A percentile compares a stretch with the other conserved stretches of the same genome.
These are phyloP conservation scores for Coemansia sp. DNA, from an alignment of 192 early-diverging fungal species.

Conservation along the genomic window DNA sequence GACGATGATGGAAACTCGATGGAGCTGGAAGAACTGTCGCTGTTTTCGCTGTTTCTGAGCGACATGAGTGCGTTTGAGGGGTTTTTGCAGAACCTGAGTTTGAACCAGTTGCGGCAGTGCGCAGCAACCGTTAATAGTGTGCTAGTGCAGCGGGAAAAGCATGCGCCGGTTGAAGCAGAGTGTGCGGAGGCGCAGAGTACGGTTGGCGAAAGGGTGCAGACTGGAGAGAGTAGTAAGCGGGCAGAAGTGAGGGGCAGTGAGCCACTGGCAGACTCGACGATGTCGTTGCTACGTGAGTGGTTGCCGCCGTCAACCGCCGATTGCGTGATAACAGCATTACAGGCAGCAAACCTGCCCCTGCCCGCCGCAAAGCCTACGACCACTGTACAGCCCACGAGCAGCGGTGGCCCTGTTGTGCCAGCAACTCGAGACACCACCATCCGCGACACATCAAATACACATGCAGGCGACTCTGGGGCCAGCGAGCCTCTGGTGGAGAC, in stretches of 20 bases:
- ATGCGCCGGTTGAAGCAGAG: neutral
- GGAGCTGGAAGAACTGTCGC: slow-evolving; percentile 45
- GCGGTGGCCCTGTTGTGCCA: neutral
- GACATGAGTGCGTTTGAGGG: slow-evolving; percentile 46
- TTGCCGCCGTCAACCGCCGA: slow-evolving; percentile 39
- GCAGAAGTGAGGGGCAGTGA: neutral
- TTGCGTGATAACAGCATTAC: slow-evolving; percentile 46
- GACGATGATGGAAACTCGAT: slow-evolving; percentile 28
- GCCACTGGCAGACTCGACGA: slow-evolving; percentile 3
- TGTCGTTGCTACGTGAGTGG: slow-evolving; percentile 42
- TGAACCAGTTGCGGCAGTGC: slow-evolving; percentile 52
- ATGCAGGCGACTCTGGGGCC: slow-evolving; percentile 1
- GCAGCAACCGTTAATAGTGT: slow-evolving; percentile 50
- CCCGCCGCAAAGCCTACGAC: neutral
- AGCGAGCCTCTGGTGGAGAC: slow-evolving; percentile 30
- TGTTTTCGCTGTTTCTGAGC: slow-evolving; percentile 47
- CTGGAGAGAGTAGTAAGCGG: neutral
- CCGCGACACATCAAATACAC: neutral
- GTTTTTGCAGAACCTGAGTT: slow-evolving; percentile 39
- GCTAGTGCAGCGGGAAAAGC: slow-evolving; percentile 34
- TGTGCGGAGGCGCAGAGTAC: neutral
- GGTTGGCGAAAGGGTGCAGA: neutral
- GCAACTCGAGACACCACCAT: neutral
- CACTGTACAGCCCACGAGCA: no score
- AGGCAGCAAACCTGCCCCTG: slow-evolving; percentile 26